Evolutionary conservation across 805 yeast species (phyloP).

Genomic region (Yamadazyma sp.): DNA sequence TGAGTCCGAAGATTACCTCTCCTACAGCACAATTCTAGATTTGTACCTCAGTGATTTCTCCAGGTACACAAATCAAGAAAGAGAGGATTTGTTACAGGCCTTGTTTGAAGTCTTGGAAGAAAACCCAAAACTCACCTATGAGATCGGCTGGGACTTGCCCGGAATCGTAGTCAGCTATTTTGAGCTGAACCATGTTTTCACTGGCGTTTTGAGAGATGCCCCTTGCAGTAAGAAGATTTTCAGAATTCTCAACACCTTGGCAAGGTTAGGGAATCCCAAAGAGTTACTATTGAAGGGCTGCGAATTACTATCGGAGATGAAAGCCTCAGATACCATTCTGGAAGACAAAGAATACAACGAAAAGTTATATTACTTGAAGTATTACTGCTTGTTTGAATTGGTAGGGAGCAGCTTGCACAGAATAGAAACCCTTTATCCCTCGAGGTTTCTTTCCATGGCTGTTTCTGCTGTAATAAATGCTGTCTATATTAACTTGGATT

Average conservation of each 20-base stretch:
- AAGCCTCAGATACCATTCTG: constrained; percentile 18
- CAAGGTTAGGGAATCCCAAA: constrained; percentile 74
- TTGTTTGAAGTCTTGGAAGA: constrained; percentile 44
- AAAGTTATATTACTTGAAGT: constrained; percentile 51
- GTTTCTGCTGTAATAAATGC: constrained; percentile 58
- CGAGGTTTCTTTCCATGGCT: constrained; percentile 73
- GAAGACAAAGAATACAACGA: constrained; percentile 17
- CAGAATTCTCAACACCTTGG: constrained; percentile 60
- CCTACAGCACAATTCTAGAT: constrained; percentile 74
- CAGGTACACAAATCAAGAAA: constrained; percentile 49
- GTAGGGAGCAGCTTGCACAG: constrained; percentile 56
- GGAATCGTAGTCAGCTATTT: constrained; percentile 57
- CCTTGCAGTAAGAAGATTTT: constrained; percentile 41
- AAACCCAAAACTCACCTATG: constrained; percentile 52
- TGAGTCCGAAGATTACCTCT: constrained; percentile 58
- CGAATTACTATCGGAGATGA: constrained; percentile 54
- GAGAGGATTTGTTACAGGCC: constrained; percentile 45
- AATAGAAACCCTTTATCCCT: constrained; percentile 71
- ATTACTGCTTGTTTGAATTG: constrained; percentile 68
- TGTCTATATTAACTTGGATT: constrained; percentile 36
- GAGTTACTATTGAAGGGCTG: constrained; percentile 72
- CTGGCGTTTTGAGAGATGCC: constrained; percentile 31
- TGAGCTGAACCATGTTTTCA: constrained; percentile 33
- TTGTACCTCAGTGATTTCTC: constrained; percentile 51
- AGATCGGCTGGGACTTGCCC: constrained; percentile 94